Base-by-base conservation (phyloP, 2,329 filamentous ascomycete genomes). In the Chaetomiaceae sp. region DNA sequence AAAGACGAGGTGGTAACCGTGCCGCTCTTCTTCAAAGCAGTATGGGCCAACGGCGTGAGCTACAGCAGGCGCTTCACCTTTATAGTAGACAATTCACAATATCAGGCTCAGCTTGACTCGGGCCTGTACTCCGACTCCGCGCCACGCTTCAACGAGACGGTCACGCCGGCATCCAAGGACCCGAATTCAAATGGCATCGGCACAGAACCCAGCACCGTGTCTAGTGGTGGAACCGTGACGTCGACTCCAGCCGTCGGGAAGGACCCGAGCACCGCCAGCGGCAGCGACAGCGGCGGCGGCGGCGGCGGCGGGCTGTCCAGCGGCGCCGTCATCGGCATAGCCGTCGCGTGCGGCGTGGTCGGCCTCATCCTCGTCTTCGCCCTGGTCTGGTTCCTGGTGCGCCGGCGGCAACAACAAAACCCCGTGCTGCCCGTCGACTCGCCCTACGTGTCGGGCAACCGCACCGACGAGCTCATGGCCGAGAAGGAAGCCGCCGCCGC, bases 301-400 rank as follows among this genome's bases (percentile, higher is more conserved):
- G 20, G 20, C 21, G 40, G 20, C 10, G 37, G 41, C 10, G 58
- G 67, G 2, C 64, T 77, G 3, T 63, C 68, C 3, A 64, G 62
- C 0, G 75, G 73, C 20, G 73, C 73, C 47, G 73, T 72, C 31
- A 71, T 69, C 16, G 75, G 76, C 38, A 76, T 78, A 31, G 73
- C 68, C 23, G 66, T 77, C 2, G 75, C 67, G 6, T 65, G 65
- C 38, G 65, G 63, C 9, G 53, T 72, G 4, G 65, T 64, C 5
- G 67, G 67, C 12, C 60, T 78, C 6, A 59, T 70, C 13, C 48
- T 77, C 39, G 53, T 74, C 56, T 68, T 60, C 5, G 64, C 60
- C 3, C 55, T 75, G 7, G 56, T 65, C 19, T 79, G 70, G 67
- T 71, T 73, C 56, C 60, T 76, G 44, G 58, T 74, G 23, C 70